phyloP scores from a whole-genome alignment of 78 protist genomes.

The Dictyostelium firmibasis region DNA sequence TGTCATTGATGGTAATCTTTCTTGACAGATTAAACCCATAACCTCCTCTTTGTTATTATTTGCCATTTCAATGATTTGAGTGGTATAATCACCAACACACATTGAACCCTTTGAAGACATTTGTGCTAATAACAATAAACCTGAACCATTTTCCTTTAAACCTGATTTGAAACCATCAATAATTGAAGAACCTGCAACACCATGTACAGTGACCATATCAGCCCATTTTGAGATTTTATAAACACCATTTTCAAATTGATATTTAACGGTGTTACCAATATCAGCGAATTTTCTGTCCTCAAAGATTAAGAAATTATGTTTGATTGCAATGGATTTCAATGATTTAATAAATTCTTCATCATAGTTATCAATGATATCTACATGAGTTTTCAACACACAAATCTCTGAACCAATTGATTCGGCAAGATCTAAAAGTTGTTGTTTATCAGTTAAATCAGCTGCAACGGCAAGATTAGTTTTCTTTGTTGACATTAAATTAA shows the following conservation, averaged over 20 bases:
- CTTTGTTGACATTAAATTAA: constrained; percentile 83
- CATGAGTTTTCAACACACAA: constrained; percentile 93
- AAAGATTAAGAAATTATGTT: constrained; percentile 91
- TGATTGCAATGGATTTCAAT: constrained; percentile 46
- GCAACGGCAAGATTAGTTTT: constrained; percentile 88
- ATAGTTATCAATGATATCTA: constrained; percentile 92
- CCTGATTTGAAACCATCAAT: constrained; percentile 52
- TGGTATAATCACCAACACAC: constrained; percentile 59
- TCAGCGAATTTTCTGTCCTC: constrained; percentile 97
- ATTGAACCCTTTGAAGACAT: constrained; percentile 85
- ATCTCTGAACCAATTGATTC: constrained; percentile 87
- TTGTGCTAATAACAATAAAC: constrained; percentile 89
- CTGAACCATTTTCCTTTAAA: constrained; percentile 64
- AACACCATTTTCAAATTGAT: constrained; percentile 89
- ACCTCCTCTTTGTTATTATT: constrained; percentile 61
- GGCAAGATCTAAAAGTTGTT: constrained; percentile 79
- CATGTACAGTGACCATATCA: constrained; percentile 79
- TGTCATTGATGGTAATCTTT: constrained; percentile 44
- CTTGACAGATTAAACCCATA: constrained; percentile 85
- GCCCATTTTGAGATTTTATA: constrained; percentile 87
- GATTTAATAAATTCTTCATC: constrained; percentile 24
- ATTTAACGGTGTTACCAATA: constrained; percentile 90
- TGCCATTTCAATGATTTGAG: constrained; percentile 71
- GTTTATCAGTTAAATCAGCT: constrained; percentile 72
- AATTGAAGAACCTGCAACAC: constrained; percentile 90